phyloP scores from a whole-genome alignment of 495 filamentous ascomycete species.

The Xylaria intraflava region DNA sequence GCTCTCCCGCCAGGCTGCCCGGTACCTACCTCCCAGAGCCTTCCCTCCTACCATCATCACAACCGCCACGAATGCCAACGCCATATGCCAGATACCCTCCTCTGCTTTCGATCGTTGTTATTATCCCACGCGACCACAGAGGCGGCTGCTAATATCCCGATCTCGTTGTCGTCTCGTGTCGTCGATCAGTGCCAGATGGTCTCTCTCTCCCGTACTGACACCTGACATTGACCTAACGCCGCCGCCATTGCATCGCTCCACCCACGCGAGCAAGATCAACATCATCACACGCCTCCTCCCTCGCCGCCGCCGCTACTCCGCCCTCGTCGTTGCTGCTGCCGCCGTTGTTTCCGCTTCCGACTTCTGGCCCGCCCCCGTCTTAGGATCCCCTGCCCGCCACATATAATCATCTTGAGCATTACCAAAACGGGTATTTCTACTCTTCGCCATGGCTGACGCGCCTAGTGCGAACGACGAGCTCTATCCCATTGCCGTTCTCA shows the following conservation, averaged over 20 bases:
- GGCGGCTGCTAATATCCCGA: neutral
- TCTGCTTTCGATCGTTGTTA: slow-evolving; percentile 1
- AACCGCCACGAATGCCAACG: slow-evolving; percentile 7
- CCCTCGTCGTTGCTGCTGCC: neutral
- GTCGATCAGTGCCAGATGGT: neutral
- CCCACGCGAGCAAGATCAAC: slow-evolving; percentile 14
- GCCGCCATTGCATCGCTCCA: slow-evolving; percentile 16
- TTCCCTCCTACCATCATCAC: neutral
- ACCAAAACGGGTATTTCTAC: slow-evolving; percentile 4
- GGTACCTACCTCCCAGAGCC: neutral
- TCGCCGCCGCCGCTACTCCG: neutral
- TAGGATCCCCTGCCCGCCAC: neutral
- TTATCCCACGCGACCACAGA: slow-evolving; percentile 3
- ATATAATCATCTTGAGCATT: neutral
- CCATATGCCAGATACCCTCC: slow-evolving; percentile 13
- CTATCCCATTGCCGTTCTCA: slow-evolving; percentile 97
- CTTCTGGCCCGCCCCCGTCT: neutral
- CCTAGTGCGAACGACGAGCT: slow-evolving; percentile 79
- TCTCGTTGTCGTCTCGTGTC: neutral
- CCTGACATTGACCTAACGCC: slow-evolving; percentile 10
- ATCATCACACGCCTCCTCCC: slow-evolving; percentile 1
- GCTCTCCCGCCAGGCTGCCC: no score
- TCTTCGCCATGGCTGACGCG: slow-evolving; percentile 49
- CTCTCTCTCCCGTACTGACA: neutral
- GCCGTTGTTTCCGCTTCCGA: neutral